These are phyloP conservation scores for Claviceps humidiphila DNA, from an alignment of 2,329 filamentous ascomycete genomes.

Conservation along the genomic window DNA sequence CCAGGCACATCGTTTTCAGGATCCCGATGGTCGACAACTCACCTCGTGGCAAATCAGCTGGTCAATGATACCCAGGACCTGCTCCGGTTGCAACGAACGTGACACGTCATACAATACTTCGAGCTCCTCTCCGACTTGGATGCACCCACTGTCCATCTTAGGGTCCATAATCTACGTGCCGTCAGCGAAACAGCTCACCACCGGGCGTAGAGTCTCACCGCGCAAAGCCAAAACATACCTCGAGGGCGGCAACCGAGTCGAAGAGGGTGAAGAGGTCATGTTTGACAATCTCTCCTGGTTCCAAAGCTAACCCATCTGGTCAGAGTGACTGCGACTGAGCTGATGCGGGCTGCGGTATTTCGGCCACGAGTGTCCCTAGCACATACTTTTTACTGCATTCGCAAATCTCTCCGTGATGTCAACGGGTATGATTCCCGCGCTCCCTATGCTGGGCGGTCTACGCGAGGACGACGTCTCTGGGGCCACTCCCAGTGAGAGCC, in stretches of 20 bases:
- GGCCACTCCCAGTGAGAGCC: constrained; percentile 25
- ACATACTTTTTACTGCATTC: constrained; percentile 38
- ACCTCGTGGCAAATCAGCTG: constrained; percentile 84
- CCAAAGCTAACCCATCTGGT: constrained; percentile 43
- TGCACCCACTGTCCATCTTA: constrained; percentile 94
- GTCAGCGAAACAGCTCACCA: not conserved
- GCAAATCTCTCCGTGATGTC: constrained; percentile 47
- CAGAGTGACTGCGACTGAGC: constrained; percentile 10
- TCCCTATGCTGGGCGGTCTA: constrained; percentile 26
- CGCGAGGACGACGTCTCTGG: constrained; percentile 18
- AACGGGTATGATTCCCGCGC: constrained; percentile 37
- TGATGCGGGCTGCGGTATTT: not conserved
- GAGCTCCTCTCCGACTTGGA: constrained; percentile 64
- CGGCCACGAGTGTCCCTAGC: not conserved
- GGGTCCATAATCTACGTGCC: constrained; percentile 78
- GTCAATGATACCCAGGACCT: constrained; percentile 89
- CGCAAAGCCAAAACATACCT: constrained; percentile 32
- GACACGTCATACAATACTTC: constrained; percentile 72
- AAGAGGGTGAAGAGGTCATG: constrained; percentile 91
- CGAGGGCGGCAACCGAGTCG: constrained; percentile 78
- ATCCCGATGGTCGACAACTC: constrained; percentile 8
- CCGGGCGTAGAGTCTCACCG: not conserved
- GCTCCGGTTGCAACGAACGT: constrained; percentile 53
- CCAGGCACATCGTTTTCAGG: not conserved
- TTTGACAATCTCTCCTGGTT: constrained; percentile 75